These are phyloP conservation scores for Hysterium pulicare DNA, from an alignment of 2,329 filamentous ascomycete species.

Conservation along the genomic window DNA sequence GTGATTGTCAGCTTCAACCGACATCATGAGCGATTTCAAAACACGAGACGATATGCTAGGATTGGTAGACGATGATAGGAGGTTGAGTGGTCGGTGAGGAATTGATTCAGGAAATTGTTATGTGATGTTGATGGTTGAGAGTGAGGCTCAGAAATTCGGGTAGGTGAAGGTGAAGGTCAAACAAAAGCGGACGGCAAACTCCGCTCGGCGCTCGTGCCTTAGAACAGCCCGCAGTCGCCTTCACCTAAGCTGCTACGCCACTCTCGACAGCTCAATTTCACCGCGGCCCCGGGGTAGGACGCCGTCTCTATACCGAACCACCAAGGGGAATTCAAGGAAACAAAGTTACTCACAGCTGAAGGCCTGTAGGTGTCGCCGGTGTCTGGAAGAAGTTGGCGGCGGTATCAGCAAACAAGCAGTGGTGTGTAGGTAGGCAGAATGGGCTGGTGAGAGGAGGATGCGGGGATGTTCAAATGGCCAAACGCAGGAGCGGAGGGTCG, in stretches of 20 bases:
- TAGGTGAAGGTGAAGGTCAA: conserved; percentile 22
- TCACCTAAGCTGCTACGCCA: conserved; percentile 5
- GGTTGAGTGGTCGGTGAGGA: too few relatives aligned
- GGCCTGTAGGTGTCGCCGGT: conserved; percentile 26
- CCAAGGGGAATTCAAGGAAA: conserved; percentile 3
- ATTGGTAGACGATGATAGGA: conserved; percentile 1
- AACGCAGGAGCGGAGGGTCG: too few relatives aligned
- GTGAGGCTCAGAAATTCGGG: conserved; percentile 10
- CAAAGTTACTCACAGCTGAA: conserved; percentile 20
- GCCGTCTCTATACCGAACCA: too few relatives aligned
- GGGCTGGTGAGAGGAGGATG: conserved; percentile 1
- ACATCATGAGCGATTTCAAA: conserved; percentile 19
- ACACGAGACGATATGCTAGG: conserved; percentile 5
- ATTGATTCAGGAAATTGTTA: too few relatives aligned
- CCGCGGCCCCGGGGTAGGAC: too few relatives aligned
- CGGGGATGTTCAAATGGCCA: too few relatives aligned
- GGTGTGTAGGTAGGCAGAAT: conserved; percentile 1
- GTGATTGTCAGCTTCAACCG: conserved; percentile 35
- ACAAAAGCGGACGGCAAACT: conserved; percentile 5
- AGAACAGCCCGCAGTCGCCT: too few relatives aligned
- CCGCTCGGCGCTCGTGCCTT: conserved; percentile 8
- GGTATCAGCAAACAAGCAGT: conserved; percentile 12
- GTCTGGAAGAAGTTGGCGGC: conserved; percentile 9
- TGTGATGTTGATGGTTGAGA: conserved; percentile 8
- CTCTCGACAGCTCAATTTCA: too few relatives aligned